phyloP scores from a whole-genome alignment of 2,329 filamentous ascomycete genomes.

The Malbranchea cinnamomea region DNA sequence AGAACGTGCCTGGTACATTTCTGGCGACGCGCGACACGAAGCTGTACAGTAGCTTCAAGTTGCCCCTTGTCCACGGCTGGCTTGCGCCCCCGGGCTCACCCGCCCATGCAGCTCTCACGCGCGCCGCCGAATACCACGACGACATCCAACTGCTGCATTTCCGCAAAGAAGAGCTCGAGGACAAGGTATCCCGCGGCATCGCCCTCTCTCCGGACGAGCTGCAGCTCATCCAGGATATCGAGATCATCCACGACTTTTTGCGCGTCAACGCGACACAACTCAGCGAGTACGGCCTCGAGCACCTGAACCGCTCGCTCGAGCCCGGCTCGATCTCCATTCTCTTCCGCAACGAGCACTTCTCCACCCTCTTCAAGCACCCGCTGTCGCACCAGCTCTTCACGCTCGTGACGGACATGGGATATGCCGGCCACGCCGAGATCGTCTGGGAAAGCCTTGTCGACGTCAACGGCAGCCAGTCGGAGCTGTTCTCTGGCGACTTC shows the following conservation, averaged over 20 bases:
- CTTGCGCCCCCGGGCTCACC: conserved; percentile 52
- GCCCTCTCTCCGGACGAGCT: conserved; percentile 57
- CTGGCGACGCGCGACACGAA: conserved; percentile 76
- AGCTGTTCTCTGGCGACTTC: conserved; percentile 86
- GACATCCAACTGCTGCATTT: conserved; percentile 84
- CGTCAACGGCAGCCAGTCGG: conserved; percentile 65
- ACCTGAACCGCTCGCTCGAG: conserved; percentile 53
- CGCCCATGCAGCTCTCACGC: conserved; percentile 53
- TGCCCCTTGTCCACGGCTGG: conserved; percentile 91
- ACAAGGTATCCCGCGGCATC: conserved; percentile 51
- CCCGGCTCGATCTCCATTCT: conserved; percentile 77
- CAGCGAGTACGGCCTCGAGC: conserved; percentile 63
- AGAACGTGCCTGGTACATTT: conserved; percentile 52
- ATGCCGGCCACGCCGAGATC: conserved; percentile 72
- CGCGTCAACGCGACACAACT: conserved; percentile 67
- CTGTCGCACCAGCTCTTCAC: conserved; percentile 60
- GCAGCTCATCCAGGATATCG: conserved; percentile 64
- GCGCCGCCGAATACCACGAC: conserved; percentile 73
- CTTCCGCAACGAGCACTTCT: conserved; percentile 96
- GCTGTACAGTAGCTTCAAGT: conserved; percentile 77
- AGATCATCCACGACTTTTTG: conserved; percentile 74
- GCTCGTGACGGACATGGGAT: conserved; percentile 85
- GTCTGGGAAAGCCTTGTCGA: conserved; percentile 93
- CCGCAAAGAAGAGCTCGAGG: conserved; percentile 73
- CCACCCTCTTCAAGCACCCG: conserved; percentile 81